A percentile compares a stretch with the other conserved stretches of the same genome.
Evolutionary conservation across 768 basidiomycete species (phyloP).

Genomic region (Paxillus involutus): DNA sequence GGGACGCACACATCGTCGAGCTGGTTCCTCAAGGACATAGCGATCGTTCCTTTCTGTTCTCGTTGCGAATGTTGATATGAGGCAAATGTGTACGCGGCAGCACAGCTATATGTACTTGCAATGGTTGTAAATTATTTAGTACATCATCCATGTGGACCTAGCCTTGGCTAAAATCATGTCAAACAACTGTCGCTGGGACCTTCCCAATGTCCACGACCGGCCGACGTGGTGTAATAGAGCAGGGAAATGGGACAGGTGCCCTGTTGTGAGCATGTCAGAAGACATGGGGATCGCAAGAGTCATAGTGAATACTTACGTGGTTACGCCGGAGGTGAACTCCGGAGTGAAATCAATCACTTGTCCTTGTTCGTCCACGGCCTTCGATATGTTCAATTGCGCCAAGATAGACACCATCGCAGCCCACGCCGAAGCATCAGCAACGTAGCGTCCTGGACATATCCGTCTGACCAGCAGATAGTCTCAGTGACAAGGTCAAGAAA

Average conservation of each 20-base stretch:
- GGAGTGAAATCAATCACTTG: slow-evolving; percentile 20
- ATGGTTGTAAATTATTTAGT: neutral
- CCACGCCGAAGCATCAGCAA: slow-evolving; percentile 34
- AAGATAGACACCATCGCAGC: slow-evolving; percentile 27
- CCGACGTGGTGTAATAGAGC: slow-evolving; percentile 7
- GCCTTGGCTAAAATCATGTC: neutral
- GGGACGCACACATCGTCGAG: slow-evolving; percentile 14
- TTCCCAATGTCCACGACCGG: slow-evolving; percentile 4
- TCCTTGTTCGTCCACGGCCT: slow-evolving; percentile 23
- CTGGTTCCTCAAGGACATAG: slow-evolving; percentile 22
- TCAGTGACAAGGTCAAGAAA: neutral
- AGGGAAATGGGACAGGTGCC: slow-evolving; percentile 11
- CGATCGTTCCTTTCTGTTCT: neutral
- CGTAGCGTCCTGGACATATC: slow-evolving; percentile 31
- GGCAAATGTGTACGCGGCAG: neutral
- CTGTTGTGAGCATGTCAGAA: slow-evolving; percentile 2
- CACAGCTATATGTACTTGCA: neutral
- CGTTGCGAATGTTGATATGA: neutral
- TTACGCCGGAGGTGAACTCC: slow-evolving; percentile 13
- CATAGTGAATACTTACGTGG: slow-evolving; percentile 2
- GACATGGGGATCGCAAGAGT: neutral
- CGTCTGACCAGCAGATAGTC: slow-evolving; percentile 12
- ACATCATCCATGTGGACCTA: neutral
- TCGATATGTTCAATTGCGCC: slow-evolving; percentile 24
- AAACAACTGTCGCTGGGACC: neutral